Evolutionary conservation across 176 grass and related monocot genomes (phyloP).

Genomic region (Tillandsia leiboldiana): DNA sequence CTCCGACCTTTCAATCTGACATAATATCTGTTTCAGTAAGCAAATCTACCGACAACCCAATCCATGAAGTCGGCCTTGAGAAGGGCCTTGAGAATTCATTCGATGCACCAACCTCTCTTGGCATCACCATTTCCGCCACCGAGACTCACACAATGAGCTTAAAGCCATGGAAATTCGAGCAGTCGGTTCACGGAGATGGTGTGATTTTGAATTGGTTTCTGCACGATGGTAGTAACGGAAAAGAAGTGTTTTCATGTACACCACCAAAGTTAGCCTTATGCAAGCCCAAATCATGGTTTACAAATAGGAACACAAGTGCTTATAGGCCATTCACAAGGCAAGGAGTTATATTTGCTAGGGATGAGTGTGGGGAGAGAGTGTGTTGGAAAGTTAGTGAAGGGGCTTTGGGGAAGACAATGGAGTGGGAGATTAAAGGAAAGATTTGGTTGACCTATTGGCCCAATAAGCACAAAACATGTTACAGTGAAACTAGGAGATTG

Average conservation of each 20-base stretch:
- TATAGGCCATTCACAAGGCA: conserved; percentile 49
- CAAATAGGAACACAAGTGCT: conserved; percentile 38
- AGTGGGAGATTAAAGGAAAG: conserved; percentile 71
- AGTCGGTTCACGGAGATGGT: conserved; percentile 39
- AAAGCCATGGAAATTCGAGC: conserved; percentile 72
- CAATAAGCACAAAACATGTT: conserved; percentile 45
- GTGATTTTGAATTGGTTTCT: conserved; percentile 56
- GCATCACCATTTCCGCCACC: conserved; percentile 34
- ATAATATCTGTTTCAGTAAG: conserved; percentile 51
- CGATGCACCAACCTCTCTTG: conserved; percentile 18
- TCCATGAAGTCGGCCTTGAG: conserved; percentile 33
- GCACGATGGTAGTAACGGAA: conserved; percentile 36
- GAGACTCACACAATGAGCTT: conserved; percentile 36
- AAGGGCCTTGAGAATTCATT: conserved; percentile 39
- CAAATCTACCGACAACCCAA: conserved; percentile 61
- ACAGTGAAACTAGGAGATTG: conserved; percentile 57
- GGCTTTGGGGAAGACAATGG: conserved; percentile 44
- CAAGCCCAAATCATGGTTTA: conserved; percentile 42
- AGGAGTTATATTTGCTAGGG: conserved; percentile 63
- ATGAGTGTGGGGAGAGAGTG: conserved; percentile 58
- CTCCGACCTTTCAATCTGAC: conserved; percentile 42
- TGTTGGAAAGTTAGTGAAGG: conserved; percentile 50
- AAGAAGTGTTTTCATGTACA: conserved; percentile 60
- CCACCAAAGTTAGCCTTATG: conserved; percentile 37
- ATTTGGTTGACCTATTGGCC: conserved; percentile 86